Conservation (phyloP, 2,329 filamentous ascomycete species). For the Thielaviopsis euricoi region DNA sequence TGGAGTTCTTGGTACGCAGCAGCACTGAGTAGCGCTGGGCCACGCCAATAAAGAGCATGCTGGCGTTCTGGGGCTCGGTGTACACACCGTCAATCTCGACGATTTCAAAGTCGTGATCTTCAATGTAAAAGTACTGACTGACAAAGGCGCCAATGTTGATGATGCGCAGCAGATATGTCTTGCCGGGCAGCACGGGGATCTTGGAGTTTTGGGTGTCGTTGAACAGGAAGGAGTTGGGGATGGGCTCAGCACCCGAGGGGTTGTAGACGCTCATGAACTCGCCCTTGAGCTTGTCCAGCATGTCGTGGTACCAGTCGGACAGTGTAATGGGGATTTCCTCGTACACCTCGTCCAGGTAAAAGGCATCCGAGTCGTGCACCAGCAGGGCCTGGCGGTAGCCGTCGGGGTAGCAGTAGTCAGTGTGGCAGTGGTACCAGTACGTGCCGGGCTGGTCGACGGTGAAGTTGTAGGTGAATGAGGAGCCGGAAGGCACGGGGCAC, state of each 20-base stretch:
- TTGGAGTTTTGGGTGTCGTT: constrained; percentile 31
- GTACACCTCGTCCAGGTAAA: constrained; percentile 31
- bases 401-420: constrained; percentile 36
- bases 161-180: constrained; percentile 36
- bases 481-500: constrained; percentile 36
- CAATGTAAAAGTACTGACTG: constrained; percentile 30
- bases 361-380: constrained; percentile 33
- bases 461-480: constrained; percentile 40
- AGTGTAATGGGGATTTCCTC: constrained; percentile 39
- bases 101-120: constrained; percentile 22
- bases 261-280: constrained; percentile 30
- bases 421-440: constrained; percentile 47
- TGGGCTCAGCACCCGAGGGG: constrained; percentile 35
- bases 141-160: constrained; percentile 37
- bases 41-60: constrained; percentile 28
- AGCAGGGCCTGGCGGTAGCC: constrained; percentile 40
- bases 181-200: constrained; percentile 29
- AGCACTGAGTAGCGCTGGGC: constrained; percentile 34
- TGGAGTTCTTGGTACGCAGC: constrained; percentile 28
- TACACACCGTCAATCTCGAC: constrained; percentile 34
- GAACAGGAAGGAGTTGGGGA: constrained; percentile 35
- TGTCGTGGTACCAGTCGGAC: constrained; percentile 44
- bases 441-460: constrained; percentile 39
- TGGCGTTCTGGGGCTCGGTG: constrained; percentile 26
- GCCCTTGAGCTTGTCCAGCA: constrained; percentile 31